These are phyloP conservation scores for Zasmidium citrigriseum DNA, from an alignment of 2,329 filamentous ascomycete species.

Conservation along the genomic window DNA sequence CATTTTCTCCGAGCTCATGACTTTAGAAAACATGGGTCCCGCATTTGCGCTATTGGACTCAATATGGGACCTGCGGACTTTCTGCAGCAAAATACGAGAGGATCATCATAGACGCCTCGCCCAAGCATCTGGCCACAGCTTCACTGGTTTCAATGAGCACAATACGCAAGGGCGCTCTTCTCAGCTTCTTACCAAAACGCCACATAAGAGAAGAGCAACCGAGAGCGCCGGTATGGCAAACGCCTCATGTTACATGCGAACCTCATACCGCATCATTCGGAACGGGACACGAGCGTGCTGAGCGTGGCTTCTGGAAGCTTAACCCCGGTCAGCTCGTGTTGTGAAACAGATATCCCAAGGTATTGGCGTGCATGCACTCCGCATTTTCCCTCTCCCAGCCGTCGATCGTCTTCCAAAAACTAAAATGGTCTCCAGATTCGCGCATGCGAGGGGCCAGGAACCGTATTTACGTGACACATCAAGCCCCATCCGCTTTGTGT, in stretches of 20 bases:
- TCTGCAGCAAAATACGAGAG: constrained; percentile 4
- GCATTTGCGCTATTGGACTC: not conserved
- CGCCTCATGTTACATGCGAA: not conserved
- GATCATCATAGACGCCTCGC: not conserved
- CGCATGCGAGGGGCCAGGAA: constrained; percentile 3
- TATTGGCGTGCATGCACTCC: constrained; percentile 6
- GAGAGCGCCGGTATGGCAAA: not conserved
- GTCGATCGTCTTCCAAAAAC: not conserved
- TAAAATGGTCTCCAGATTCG: not conserved
- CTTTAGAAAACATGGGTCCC: not conserved
- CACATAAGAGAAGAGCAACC: not conserved
- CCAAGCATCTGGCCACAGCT: no score
- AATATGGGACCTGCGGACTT: not conserved
- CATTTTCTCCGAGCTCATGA: constrained; percentile 1
- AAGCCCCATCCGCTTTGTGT: no score
- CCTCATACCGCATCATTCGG: not conserved
- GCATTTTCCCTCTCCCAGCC: constrained; percentile 5
- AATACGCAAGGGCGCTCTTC: not conserved
- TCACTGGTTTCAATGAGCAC: not conserved
- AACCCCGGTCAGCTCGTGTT: constrained; percentile 6
- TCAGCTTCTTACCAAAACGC: constrained; percentile 1
- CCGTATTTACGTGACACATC: not conserved
- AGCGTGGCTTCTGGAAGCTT: not conserved
- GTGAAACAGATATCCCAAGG: constrained; percentile 8
- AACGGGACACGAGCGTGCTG: not conserved